A percentile compares a stretch with the other conserved stretches of the same genome.
Conservation (phyloP, 75 land plant species). For the Pinus taeda region DNA sequence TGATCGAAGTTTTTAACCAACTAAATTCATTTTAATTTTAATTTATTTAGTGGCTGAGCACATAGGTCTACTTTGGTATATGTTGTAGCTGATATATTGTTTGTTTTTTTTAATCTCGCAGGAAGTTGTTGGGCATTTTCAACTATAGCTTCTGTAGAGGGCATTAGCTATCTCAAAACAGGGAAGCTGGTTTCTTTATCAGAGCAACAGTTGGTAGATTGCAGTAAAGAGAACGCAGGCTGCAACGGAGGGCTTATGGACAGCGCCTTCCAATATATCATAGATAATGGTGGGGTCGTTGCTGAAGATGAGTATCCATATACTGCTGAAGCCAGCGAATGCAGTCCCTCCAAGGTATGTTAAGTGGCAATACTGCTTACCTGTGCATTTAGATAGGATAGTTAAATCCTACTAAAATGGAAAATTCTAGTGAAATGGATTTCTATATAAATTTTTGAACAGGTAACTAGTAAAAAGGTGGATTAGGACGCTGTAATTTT, state of each 20-base stretch:
- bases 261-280: constrained; percentile 37
- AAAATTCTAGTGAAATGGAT: too few species aligned
- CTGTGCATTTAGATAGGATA: too few species aligned
- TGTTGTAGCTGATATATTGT: neutral
- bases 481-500: too few species aligned
- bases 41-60: too few species aligned
- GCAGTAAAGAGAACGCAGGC: constrained; percentile 30
- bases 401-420: too few species aligned
- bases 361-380: too few species aligned
- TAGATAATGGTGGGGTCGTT: constrained; percentile 17
- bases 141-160: constrained; percentile 20
- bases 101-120: neutral
- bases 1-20: too few species aligned
- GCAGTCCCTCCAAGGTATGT: too few species aligned
- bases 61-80: too few species aligned
- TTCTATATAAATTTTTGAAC: too few species aligned
- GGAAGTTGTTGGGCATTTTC: neutral
- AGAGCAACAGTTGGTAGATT: constrained; percentile 47
- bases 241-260: constrained; percentile 48
- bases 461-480: too few species aligned
- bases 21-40: too few species aligned
- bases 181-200: constrained; percentile 29
- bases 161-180: constrained; percentile 29
- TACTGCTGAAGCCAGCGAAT: neutral
- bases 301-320: neutral